Percentiles rank a stretch among this genome's conserved stretches.
These are phyloP conservation scores for Kluyveromyces nonfermentans DNA, from an alignment of 805 yeast species.

Conservation along the genomic window DNA sequence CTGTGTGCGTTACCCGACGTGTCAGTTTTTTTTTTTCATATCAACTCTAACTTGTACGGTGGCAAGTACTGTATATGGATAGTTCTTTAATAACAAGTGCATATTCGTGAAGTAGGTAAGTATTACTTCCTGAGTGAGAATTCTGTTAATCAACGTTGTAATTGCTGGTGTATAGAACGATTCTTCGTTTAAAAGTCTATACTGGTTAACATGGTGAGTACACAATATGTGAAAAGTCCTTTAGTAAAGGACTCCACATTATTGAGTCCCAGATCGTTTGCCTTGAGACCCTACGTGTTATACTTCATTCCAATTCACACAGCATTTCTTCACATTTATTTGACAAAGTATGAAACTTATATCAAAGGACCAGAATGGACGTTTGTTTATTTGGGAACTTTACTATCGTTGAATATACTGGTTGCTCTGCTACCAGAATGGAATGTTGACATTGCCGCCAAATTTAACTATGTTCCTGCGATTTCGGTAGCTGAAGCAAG, in stretches of 20 bases:
- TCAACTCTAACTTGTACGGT: neutral
- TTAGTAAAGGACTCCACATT: slow-evolving; percentile 64
- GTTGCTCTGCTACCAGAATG: slow-evolving; percentile 90
- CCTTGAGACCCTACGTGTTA: slow-evolving; percentile 67
- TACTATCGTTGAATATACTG: slow-evolving; percentile 63
- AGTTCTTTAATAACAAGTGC: no score
- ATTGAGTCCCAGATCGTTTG: slow-evolving; percentile 54
- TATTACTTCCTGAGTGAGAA: neutral
- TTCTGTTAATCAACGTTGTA: neutral
- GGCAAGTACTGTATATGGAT: neutral
- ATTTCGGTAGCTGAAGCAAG: slow-evolving; percentile 51
- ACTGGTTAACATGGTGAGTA: neutral
- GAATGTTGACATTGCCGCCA: slow-evolving; percentile 64
- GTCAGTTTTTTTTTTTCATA: neutral
- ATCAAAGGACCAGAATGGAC: slow-evolving; percentile 95
- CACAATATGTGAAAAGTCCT: slow-evolving; percentile 50
- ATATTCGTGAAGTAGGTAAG: no score
- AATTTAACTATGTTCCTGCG: slow-evolving; percentile 58
- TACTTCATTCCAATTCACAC: slow-evolving; percentile 80
- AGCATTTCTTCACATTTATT: slow-evolving; percentile 53
- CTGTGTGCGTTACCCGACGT: neutral
- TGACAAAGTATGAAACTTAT: slow-evolving; percentile 62
- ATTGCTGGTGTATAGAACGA: neutral
- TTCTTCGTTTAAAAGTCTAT: neutral
- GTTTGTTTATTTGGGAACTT: slow-evolving; percentile 69